A percentile compares a stretch with the other conserved stretches of the same genome.
These are phyloP conservation scores for Colletotrichum shisoi DNA, from an alignment of 2,329 filamentous ascomycete species.

Conservation along the genomic window DNA sequence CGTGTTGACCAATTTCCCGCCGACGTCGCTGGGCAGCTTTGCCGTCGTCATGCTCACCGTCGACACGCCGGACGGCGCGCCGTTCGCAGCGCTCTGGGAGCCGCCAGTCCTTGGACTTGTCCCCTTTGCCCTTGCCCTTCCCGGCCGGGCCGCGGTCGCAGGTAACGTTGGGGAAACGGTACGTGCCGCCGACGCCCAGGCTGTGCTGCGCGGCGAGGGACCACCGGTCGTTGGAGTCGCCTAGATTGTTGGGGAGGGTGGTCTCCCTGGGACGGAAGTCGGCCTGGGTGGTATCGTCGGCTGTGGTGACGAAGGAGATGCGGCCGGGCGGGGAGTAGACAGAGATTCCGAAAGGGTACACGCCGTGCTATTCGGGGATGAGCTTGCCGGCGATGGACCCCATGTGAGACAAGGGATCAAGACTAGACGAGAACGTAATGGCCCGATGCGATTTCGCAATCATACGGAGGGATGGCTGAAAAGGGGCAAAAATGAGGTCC, in stretches of 20 bases:
- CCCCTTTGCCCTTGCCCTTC: not conserved
- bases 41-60: conserved; percentile 21
- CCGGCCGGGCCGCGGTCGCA: not conserved
- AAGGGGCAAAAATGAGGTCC: not conserved
- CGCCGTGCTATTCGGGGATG: conserved; percentile 31
- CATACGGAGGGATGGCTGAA: not conserved
- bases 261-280: conserved; percentile 20
- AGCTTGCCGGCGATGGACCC: conserved; percentile 12
- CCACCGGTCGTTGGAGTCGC: conserved; percentile 15
- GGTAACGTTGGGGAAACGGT: conserved; percentile 14
- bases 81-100: not conserved
- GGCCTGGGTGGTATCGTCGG: conserved; percentile 27
- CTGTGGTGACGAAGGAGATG: conserved; percentile 25
- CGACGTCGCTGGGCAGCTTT: conserved; percentile 31
- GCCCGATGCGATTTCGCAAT: too few species aligned
- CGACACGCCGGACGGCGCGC: conserved; percentile 19
- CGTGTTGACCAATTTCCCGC: conserved; percentile 13
- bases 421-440: too few species aligned
- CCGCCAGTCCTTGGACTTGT: not conserved
- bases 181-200: conserved; percentile 12
- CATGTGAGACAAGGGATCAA: not conserved
- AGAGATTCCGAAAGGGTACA: conserved; percentile 22
- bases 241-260: conserved; percentile 11
- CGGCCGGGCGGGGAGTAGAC: conserved; percentile 18
- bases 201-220: conserved; percentile 31